Base-by-base conservation (phyloP, 139 green algal genomes). In the Micractinium sp. region DNA sequence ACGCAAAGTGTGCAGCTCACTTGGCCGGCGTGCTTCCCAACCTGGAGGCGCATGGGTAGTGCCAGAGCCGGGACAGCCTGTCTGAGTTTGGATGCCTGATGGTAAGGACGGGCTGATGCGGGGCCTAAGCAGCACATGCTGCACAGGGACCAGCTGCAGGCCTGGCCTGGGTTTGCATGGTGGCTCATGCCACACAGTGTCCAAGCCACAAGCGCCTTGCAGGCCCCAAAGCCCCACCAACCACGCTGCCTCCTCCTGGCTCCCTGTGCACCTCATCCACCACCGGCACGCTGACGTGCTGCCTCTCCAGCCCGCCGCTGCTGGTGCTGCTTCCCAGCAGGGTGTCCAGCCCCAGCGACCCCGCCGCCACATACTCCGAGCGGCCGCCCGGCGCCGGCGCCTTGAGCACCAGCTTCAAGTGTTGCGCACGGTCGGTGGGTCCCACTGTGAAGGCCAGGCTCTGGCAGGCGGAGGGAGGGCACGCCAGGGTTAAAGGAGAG, bases 331-430 rank as follows among this genome's bases (percentile, higher is more conserved):
- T 9, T 31, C 31, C 78, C 27, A 87, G 67, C 67, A 87, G 41
- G 22, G 27, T 23, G 4, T 87, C 66, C 27, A 87, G 29, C 1
- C 83, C 83, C 38, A 87, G 15, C 39, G 36, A 66, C 27, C 83
- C 83, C 0, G 83, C 83, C 16, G 83, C 83, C 36, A 87, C 83
- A 47, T 80, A 87, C 29, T 87, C n/a, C 53, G 23, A 13, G 20
- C 0, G 1, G 15, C 47, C n/a, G 47, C 29, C 79, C 63, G 2
- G 63, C 63, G 9, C 31, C 19, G 79, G 27, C 15, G n/a, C 33
- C 74, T 53, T 78, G 60, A 87, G 82, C 82, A 87, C 82, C 61
- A 87, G 35, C 60, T 87, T 87, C 61, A 87, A 22, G 61, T 69
- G 82, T 14, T 87, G 82, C 36, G 82, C 22, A 2, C 41, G 41